Percentiles rank a stretch among this genome's conserved stretches.
These are phyloP conservation scores for Phylloboletellus chloephorus DNA, from an alignment of 1,284 basidiomycete species.

Conservation along the genomic window DNA sequence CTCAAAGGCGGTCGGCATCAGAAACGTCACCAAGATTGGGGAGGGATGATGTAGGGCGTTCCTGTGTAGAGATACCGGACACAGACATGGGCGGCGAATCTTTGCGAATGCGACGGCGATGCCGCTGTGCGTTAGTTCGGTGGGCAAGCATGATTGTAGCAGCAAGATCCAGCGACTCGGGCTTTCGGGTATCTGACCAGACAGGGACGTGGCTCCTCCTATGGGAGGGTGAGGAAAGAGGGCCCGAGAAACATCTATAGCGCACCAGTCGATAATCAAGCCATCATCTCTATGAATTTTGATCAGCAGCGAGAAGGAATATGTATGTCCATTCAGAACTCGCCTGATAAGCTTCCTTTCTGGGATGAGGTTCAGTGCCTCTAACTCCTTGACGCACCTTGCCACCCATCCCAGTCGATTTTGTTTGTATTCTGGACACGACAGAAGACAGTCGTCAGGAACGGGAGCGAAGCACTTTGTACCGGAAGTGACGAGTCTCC, in stretches of 20 bases:
- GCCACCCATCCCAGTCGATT: slow-evolving; percentile 23
- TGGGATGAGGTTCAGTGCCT: slow-evolving; percentile 17
- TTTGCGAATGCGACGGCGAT: neutral
- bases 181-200: slow-evolving; percentile 29
- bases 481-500: slow-evolving; percentile 22
- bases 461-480: slow-evolving; percentile 26
- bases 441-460: slow-evolving; percentile 24
- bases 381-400: slow-evolving; percentile 18
- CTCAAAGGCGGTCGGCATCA: slow-evolving; percentile 5
- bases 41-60: neutral
- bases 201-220: slow-evolving; percentile 31
- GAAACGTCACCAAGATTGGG: neutral
- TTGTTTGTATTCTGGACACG: slow-evolving; percentile 18
- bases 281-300: slow-evolving; percentile 26
- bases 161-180: slow-evolving; percentile 26
- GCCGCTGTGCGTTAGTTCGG: slow-evolving; percentile 24
- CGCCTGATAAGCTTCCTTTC: slow-evolving; percentile 27
- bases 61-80: neutral
- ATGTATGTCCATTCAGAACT: neutral
- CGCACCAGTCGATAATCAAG: slow-evolving; percentile 27
- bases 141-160: slow-evolving; percentile 26
- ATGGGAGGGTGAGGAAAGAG: slow-evolving; percentile 3
- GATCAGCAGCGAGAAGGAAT: neutral
- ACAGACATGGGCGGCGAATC: neutral
- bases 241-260: neutral